Evolutionary conservation across 1,284 basidiomycete genomes (phyloP).

Genomic region (Leucoagaricus sp.): DNA sequence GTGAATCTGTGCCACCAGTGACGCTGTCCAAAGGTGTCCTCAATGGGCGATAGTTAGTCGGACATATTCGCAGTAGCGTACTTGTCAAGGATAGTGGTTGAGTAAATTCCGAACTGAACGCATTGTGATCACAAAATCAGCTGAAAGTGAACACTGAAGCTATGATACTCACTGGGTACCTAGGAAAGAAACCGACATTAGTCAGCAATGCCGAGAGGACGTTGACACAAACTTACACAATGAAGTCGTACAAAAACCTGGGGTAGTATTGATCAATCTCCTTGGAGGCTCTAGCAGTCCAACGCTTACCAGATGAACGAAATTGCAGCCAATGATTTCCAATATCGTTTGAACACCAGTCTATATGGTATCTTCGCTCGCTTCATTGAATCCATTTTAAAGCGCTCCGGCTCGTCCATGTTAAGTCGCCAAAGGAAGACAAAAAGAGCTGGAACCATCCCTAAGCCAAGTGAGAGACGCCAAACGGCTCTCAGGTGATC

Average conservation of each 20-base stretch:
- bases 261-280: not conserved
- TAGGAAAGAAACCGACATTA: not conserved
- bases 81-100: conserved; percentile 76
- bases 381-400: conserved; percentile 77
- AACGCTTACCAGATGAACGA: conserved; percentile 67
- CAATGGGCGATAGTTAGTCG: not conserved
- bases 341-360: conserved; percentile 83
- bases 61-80: conserved; percentile 49
- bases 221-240: conserved; percentile 42
- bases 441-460: conserved; percentile 76
- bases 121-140: not conserved
- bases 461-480: conserved; percentile 90
- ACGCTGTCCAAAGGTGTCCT: conserved; percentile 42
- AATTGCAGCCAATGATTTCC: conserved; percentile 67
- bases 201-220: conserved; percentile 4
- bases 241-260: conserved; percentile 86
- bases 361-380: conserved; percentile 73
- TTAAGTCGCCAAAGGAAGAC: conserved; percentile 87
- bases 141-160: not conserved
- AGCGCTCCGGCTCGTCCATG: conserved; percentile 81
- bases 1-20: conserved; percentile 49
- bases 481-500: conserved; percentile 84
- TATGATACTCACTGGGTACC: conserved; percentile 26
- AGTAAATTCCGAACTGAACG: conserved; percentile 78
- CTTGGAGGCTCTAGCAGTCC: not conserved